Percentiles rank a stretch among this genome's conserved stretches.
These are phyloP conservation scores for Neotropicomus parvogracilis DNA, from an alignment of 1,284 basidiomycete species.

Conservation along the genomic window DNA sequence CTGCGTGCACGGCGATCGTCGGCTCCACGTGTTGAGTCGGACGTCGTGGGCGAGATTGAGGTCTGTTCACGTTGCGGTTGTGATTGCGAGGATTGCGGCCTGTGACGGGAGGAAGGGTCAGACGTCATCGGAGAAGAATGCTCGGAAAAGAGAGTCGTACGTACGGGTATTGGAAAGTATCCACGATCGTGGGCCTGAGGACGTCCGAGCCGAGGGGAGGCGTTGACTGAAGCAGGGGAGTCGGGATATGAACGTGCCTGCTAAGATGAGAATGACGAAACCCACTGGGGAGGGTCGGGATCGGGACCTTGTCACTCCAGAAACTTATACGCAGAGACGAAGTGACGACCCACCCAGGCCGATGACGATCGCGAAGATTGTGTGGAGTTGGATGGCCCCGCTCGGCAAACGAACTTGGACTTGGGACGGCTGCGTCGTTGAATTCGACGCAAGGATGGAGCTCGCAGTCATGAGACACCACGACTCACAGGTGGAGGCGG, in stretches of 20 bases:
- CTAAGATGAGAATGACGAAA: constrained; percentile 14
- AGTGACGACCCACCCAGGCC: constrained; percentile 14
- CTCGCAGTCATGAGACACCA: too few species aligned
- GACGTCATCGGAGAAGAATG: background rate
- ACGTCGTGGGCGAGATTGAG: background rate
- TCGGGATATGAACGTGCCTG: constrained; percentile 6
- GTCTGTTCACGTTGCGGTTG: background rate
- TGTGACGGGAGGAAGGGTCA: background rate
- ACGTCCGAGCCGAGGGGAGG: background rate
- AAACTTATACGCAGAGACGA: background rate
- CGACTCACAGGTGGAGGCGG: background rate
- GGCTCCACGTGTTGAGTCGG: constrained; percentile 11
- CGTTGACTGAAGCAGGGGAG: background rate
- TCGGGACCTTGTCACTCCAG: background rate
- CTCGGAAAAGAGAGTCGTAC: background rate
- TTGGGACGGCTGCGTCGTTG: background rate
- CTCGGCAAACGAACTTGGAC: background rate
- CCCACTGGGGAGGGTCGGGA: constrained; percentile 4
- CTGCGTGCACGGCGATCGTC: background rate
- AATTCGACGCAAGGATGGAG: background rate
- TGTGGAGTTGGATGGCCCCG: constrained; percentile 9
- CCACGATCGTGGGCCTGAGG: background rate
- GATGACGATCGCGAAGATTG: constrained; percentile 16
- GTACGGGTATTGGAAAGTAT: background rate
- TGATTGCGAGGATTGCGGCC: background rate